Percentiles rank a stretch among this genome's conserved stretches.
Evolutionary conservation across 2,329 filamentous ascomycete genomes (phyloP).

Genomic region (Sclerotinia nivalis): DNA sequence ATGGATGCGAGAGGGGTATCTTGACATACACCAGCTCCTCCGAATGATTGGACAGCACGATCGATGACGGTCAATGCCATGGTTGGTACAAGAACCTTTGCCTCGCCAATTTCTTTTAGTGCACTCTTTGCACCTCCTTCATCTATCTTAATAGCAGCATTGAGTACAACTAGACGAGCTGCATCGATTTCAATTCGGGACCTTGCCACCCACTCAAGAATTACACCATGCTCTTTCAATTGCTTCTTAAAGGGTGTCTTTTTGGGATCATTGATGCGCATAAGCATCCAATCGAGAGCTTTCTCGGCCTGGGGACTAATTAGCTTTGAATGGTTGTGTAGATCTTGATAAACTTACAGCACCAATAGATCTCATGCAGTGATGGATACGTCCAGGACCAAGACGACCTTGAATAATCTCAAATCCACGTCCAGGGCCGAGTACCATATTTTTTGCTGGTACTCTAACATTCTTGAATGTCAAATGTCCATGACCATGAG

Average conservation of each 20-base stretch:
- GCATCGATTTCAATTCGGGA: slow-evolving; percentile 93
- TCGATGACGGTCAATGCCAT: slow-evolving; percentile 87
- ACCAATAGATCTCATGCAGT: slow-evolving; percentile 94
- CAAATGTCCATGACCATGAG: slow-evolving; percentile 94
- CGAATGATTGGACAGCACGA: slow-evolving; percentile 89
- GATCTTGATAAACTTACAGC: slow-evolving; percentile 53
- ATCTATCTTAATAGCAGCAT: slow-evolving; percentile 95
- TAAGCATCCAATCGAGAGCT: slow-evolving; percentile 92
- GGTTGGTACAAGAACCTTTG: slow-evolving; percentile 86
- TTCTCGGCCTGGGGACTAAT: slow-evolving; percentile 66
- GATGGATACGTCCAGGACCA: slow-evolving; percentile 93
- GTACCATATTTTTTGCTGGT: slow-evolving; percentile 78
- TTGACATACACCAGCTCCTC: slow-evolving; percentile 87
- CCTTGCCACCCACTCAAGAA: slow-evolving; percentile 91
- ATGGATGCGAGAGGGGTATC: slow-evolving; percentile 87
- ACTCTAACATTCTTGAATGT: slow-evolving; percentile 88
- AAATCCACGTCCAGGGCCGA: slow-evolving; percentile 91
- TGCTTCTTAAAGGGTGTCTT: slow-evolving; percentile 92
- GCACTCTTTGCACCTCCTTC: slow-evolving; percentile 83
- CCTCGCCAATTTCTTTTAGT: slow-evolving; percentile 89
- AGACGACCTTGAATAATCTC: slow-evolving; percentile 98
- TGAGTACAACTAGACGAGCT: slow-evolving; percentile 84
- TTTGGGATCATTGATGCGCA: slow-evolving; percentile 85
- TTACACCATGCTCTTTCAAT: slow-evolving; percentile 85
- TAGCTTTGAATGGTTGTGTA: slow-evolving; percentile 22